Evolutionary conservation across 176 grass and related monocot genomes (phyloP).

Genomic region (Carex cristatella): DNA sequence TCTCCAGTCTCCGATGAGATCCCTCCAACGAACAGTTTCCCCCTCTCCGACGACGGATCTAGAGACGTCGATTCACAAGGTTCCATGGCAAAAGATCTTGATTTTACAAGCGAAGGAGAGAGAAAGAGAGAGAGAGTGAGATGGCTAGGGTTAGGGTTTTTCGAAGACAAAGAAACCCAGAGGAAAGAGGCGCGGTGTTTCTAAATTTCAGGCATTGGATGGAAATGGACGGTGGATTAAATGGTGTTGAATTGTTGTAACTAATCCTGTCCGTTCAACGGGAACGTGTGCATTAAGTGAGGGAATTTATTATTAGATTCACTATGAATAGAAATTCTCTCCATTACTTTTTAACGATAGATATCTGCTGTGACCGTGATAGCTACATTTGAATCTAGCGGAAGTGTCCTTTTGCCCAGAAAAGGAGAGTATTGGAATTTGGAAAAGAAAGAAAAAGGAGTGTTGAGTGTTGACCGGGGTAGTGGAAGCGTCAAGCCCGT

Average conservation of each 20-base stretch:
- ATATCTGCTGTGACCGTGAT: background rate
- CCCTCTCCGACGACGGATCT: slow-evolving; percentile 18
- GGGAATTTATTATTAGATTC: slow-evolving; percentile 17
- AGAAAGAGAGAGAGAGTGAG: background rate
- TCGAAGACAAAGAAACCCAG: slow-evolving; percentile 20
- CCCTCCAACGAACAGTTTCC: slow-evolving; percentile 59
- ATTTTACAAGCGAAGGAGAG: background rate
- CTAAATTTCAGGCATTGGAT: background rate
- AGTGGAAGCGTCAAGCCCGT: background rate
- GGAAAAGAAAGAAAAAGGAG: background rate
- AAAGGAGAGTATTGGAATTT: background rate
- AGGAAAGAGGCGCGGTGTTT: slow-evolving; percentile 25
- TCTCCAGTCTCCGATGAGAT: slow-evolving; percentile 16
- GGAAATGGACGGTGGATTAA: background rate
- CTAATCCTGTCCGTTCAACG: background rate
- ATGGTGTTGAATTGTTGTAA: too few species aligned
- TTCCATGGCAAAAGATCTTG: background rate
- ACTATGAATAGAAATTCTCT: background rate
- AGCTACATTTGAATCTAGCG: background rate
- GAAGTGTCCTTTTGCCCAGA: background rate
- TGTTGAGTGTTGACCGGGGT: background rate
- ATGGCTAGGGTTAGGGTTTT: slow-evolving; percentile 20
- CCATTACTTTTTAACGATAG: background rate
- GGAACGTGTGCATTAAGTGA: slow-evolving; percentile 17
- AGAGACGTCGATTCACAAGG: background rate